Evolutionary conservation across 2,329 filamentous ascomycete species (phyloP).

Genomic region (Aspergillus phoenicis): DNA sequence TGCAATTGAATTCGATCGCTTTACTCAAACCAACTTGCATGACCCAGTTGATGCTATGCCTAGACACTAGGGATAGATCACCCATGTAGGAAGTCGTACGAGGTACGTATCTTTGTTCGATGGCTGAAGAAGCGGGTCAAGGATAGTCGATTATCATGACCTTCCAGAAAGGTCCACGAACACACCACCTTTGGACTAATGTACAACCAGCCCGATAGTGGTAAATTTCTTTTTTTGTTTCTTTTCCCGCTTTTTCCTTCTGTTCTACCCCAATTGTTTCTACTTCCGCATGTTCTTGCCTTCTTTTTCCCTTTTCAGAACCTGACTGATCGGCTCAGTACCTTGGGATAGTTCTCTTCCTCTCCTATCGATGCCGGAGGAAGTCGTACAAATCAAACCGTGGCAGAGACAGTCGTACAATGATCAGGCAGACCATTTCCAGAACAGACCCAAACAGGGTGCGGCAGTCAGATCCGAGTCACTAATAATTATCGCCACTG

Average conservation of each 20-base stretch:
- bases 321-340: not conserved
- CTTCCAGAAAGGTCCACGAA: slow-evolving; percentile 6
- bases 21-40: too few species aligned
- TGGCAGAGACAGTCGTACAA: not conserved
- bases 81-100: too few species aligned
- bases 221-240: not conserved
- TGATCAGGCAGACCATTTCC: slow-evolving; percentile 1
- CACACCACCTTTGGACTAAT: not conserved
- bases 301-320: not conserved
- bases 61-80: too few species aligned
- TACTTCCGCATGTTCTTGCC: not conserved
- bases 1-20: not conserved
- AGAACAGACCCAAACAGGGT: slow-evolving; percentile 5
- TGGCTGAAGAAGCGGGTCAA: not conserved
- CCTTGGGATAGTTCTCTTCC: not conserved
- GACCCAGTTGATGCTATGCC: too few species aligned
- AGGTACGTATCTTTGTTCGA: too few species aligned
- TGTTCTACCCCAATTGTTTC: not conserved
- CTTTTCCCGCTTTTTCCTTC: not conserved
- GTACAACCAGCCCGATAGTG: not conserved
- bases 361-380: not conserved
- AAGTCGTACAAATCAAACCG: not conserved
- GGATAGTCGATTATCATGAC: not conserved
- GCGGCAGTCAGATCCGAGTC: slow-evolving; percentile 10
- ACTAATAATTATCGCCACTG: slow-evolving; percentile 11